Base-by-base conservation (phyloP, 441 rosid genomes). In the Mallotus repandus region DNA sequence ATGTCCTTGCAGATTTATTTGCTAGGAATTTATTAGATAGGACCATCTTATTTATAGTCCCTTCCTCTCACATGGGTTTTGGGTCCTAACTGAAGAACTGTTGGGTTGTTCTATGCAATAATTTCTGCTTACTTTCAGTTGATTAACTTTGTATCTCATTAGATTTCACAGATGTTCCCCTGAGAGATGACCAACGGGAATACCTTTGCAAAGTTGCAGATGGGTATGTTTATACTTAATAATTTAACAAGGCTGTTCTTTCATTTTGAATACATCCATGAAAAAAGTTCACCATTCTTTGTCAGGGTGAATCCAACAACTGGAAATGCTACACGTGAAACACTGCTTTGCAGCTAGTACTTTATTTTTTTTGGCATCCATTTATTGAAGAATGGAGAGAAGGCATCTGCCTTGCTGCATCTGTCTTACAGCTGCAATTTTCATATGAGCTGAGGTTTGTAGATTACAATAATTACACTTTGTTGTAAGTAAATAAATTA, bases 151-250 rank as follows among this genome's bases (percentile, higher is more conserved):
- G n/a, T 48, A n/a, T 57, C n/a, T 69, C 64, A 70, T 68, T 84
- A 94, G 97, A 94, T 76, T 94, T 94, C 88, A 92, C 97, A 50
- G 97, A 92, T 77, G 97, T 91, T 68, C 97, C 94, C 50, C 67
- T 89, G 77, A 86, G 99, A 82, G 97, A 94, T 7, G 96, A 94
- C 81, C 32, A 29, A 29, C 32, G 32, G 32, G 32, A 29, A 29
- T 29, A 29, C 32, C 32, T 29, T 29, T 29, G 32, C 32, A 29
- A 29, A 29, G 32, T 29, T 29, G 32, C 32, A 29, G 32, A 29
- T 29, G 32, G 32, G 32, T 29, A 29, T 29, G 32, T 29, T 29
- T 29, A 29, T 29, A 29, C 32, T 29, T 29, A 29, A 29, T 29
- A 29, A 29, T 29, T 29, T 29, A 29, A 29, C 32, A 29, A 1